Conservation (phyloP, 2,329 filamentous ascomycete genomes). For the Ophiostoma piceae region DNA sequence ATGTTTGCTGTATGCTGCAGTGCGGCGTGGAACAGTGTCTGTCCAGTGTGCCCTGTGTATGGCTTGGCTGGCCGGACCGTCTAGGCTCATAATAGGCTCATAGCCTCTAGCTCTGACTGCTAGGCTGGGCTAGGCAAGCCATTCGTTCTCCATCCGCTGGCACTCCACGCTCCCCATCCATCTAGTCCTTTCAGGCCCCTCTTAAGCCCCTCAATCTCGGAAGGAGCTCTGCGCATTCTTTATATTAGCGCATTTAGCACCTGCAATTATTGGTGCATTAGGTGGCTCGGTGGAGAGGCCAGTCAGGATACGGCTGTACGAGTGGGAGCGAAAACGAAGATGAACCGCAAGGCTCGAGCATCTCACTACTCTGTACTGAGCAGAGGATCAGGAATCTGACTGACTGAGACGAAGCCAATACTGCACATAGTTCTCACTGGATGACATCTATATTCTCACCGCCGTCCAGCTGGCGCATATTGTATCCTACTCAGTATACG, state of each 20-base stretch:
- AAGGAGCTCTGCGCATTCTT: not conserved
- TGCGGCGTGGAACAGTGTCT: not conserved
- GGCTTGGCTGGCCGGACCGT: not conserved
- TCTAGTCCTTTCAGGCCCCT: not conserved
- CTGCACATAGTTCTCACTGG: not conserved
- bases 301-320: not conserved
- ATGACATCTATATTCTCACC: not conserved
- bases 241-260: not conserved
- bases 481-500: not conserved
- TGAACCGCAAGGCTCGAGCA: not conserved
- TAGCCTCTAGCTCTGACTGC: not conserved
- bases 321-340: not conserved
- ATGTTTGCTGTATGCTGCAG: not conserved
- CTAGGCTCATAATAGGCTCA: not conserved
- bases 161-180: not conserved
- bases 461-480: not conserved
- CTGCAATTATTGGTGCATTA: not conserved
- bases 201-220: slow-evolving; percentile 2
- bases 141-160: not conserved
- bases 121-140: not conserved
- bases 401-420: not conserved
- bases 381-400: not conserved
- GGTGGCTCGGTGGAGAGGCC: too few species aligned
- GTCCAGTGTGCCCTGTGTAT: not conserved
- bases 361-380: not conserved